Base-by-base conservation (phyloP, 1,284 basidiomycete species). In the Ganoderma leucocontextum region DNA sequence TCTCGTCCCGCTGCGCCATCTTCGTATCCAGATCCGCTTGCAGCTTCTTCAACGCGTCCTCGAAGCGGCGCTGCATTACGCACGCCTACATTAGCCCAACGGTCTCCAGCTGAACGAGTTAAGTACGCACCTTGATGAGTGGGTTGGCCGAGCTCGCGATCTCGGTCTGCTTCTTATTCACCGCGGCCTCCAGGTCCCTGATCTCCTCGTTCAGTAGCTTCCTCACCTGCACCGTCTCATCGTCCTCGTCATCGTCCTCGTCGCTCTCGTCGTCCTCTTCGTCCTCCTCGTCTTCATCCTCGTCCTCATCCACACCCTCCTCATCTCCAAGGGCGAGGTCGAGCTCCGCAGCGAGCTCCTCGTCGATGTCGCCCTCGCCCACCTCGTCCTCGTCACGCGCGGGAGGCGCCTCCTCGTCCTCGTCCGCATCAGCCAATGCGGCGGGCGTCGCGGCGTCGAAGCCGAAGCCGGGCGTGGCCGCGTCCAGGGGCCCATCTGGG, bases 191-290 rank as follows among this genome's bases (percentile, higher is more conserved):
- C 70, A 98, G 82, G 78, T 97, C 95, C 64, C 91, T 86, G 72
- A 97, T 96, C 80, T 98, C 96, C 77, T 95, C 95, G 69, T 92
- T 93, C 73, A 97, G 81, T 63, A 97, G 80, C 75, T 93, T 93
- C 78, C 90, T 89, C 61, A 92, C 90, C 78, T 94, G 92, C 8
- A 86, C 83, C 35, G 77, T 77, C 63, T 86, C 87, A 64, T 90
- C 87, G 38, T 90, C 87, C 25, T 90, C 87, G 41, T 89, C 91
- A 52, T 91, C 91, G 47, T 90, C 89, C 19, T 85, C 88, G 60
- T 86, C 91, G 29, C 90, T 90, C 6, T 87, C 88, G 41, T 88
- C 87, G 29, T 91, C 90, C 3, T 92, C 90, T 9, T 92, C 91
- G 0, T 82, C 90, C 36, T 89, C 89, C 0, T 90, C 90, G 0